Conservation (phyloP, 164 flowering plant genomes). For the Magnolia officinalis region DNA sequence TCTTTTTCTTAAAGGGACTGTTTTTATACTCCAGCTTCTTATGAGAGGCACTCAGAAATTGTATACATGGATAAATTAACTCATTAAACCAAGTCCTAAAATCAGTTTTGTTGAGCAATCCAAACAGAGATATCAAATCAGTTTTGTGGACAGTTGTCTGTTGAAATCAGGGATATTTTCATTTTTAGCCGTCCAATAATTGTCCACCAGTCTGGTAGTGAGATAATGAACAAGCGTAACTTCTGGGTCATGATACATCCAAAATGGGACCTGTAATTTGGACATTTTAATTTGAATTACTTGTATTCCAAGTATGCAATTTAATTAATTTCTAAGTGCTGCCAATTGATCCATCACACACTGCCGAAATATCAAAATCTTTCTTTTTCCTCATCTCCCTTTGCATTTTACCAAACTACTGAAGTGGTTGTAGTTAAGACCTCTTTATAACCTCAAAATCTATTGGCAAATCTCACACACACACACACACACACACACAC, state of each 20-base stretch:
- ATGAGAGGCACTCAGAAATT: too few relatives aligned
- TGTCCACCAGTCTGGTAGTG: background rate
- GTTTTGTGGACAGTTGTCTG: background rate
- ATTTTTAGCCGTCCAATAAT: background rate
- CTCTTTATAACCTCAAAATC: too few relatives aligned
- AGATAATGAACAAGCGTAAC: background rate
- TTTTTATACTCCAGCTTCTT: too few relatives aligned
- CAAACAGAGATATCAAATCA: background rate
- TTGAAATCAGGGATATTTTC: background rate
- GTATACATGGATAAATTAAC: too few relatives aligned
- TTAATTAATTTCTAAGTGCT: background rate
- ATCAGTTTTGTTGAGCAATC: background rate
- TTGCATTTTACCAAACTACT: too few relatives aligned
- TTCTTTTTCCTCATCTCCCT: too few relatives aligned
- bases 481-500: too few relatives aligned
- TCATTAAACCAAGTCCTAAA: too few relatives aligned
- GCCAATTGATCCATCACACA: background rate
- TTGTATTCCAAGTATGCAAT: background rate
- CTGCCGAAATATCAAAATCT: too few relatives aligned
- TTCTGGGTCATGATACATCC: background rate
- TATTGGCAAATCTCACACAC: too few relatives aligned
- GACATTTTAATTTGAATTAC: background rate
- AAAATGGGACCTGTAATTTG: background rate
- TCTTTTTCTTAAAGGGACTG: too few relatives aligned
- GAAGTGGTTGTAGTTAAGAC: too few relatives aligned